Evolutionary conservation across 345 rosid species (phyloP).

Genomic region (Euclidium syriacum): DNA sequence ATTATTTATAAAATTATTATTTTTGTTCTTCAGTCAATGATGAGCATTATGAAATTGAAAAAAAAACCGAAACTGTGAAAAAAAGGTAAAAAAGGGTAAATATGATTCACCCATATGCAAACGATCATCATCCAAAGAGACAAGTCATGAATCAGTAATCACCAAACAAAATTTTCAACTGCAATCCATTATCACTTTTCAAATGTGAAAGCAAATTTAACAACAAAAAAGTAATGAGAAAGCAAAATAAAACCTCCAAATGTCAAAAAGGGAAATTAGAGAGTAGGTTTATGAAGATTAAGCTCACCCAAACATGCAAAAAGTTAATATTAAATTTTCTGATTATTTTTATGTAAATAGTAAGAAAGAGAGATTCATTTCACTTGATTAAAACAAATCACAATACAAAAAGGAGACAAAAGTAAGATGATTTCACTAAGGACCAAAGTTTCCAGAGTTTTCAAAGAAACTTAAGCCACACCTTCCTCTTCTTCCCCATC

Average conservation of each 20-base stretch:
- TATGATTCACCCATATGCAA: conserved; percentile 14
- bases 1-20: too few species aligned
- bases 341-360: background rate
- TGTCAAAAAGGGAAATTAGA: conserved; percentile 9
- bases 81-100: background rate
- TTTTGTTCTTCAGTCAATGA: too few species aligned
- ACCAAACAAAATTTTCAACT: background rate
- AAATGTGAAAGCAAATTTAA: conserved; percentile 20
- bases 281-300: conserved; percentile 19
- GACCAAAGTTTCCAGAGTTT: conserved; percentile 18
- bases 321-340: background rate
- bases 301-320: background rate
- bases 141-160: conserved; percentile 6
- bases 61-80: background rate
- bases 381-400: conserved; percentile 26
- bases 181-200: conserved; percentile 14
- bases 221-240: conserved; percentile 16
- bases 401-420: conserved; percentile 17
- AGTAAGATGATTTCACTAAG: conserved; percentile 12
- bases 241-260: background rate
- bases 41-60: too few species aligned
- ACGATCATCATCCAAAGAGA: conserved; percentile 6
- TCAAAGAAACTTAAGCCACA: conserved; percentile 29
- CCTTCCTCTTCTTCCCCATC: conserved; percentile 22
- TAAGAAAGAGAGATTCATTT: conserved; percentile 23